Base-by-base conservation (phyloP, 257 asterid genomes). In the Nicotiana obtusifolia region DNA sequence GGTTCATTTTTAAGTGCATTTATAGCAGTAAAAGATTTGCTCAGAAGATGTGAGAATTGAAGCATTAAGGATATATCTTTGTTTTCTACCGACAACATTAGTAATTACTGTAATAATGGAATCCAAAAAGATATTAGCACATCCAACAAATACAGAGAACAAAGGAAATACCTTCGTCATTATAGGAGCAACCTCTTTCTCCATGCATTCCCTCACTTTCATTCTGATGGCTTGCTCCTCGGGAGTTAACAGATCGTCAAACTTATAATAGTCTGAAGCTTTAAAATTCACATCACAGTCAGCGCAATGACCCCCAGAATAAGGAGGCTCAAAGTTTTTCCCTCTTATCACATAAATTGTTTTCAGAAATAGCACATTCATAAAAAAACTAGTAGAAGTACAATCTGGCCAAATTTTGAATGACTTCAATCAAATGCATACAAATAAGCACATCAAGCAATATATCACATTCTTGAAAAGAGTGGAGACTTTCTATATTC, bases 171-270 rank as follows among this genome's bases (percentile, higher is more conserved):
- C 97, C 93, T 91, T 90, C 1, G 97, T 73, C 93, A 91, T 89
- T 83, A 91, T 89, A 0, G 97, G 97, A 82, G 97, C 97, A 35
- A 92, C 90, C 77, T 91, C 93, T 64, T 89, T 91, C 78, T 92
- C 97, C 95, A 92, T 88, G 82, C 88, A 91, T 78, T 83, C 84
- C 62, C 97, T 86, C 56, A 91, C 94, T 88, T 83, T 90, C 83
- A 82, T 85, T 84, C 90, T 85, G 64, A 92, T 14, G 67, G 88
- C 89, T 90, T 87, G 91, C 89, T 90, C 97, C 82, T 91, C 92
- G 19, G 86, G 89, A 81, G 90, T 89, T 88, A 92, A 84, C 77
- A 92, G 82, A 89, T 92, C 95, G 78, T 90, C 90, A 28, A 91
- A 85, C 53, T 89, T 88, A 87, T 86, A 92, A 80, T 92, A 92